A percentile compares a stretch with the other conserved stretches of the same genome.
These are phyloP conservation scores for Apiospora kogelbergensis DNA, from an alignment of 2,329 filamentous ascomycete species.

Conservation along the genomic window DNA sequence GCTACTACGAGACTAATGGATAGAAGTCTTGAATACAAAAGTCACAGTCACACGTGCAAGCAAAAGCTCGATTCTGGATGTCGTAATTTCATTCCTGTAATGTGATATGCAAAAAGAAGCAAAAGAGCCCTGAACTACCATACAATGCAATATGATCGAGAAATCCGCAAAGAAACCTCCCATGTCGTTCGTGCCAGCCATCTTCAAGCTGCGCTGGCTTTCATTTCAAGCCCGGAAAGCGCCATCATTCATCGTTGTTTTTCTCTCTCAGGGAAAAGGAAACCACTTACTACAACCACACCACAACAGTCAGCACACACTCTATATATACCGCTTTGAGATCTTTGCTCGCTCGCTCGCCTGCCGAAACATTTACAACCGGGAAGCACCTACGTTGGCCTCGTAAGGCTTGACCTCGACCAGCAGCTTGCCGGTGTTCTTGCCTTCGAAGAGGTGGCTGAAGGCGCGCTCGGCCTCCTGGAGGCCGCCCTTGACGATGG, in stretches of 20 bases:
- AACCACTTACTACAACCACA: background rate
- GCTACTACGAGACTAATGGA: too few relatives aligned
- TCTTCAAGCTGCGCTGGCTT: background rate
- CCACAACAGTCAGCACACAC: background rate
- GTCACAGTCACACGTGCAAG: background rate
- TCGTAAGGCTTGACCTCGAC: constrained; percentile 48
- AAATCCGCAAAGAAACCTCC: background rate
- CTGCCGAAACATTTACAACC: constrained; percentile 21
- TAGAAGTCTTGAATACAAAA: too few relatives aligned
- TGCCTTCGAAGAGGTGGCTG: constrained; percentile 63
- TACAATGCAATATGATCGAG: background rate
- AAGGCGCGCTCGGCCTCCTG: constrained; percentile 62
- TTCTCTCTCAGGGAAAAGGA: background rate
- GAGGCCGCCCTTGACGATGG: constrained; percentile 69
- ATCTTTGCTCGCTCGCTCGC: background rate
- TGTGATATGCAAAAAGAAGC: background rate
- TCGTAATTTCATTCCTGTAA: constrained; percentile 1
- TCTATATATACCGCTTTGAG: too few relatives aligned
- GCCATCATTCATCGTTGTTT: background rate
- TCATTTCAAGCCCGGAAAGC: background rate
- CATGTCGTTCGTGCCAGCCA: background rate
- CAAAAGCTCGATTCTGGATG: background rate
- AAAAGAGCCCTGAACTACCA: constrained; percentile 1
- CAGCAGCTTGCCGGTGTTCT: constrained; percentile 69
- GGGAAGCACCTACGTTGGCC: constrained; percentile 22